These are phyloP conservation scores for Alternaria panax DNA, from an alignment of 2,329 filamentous ascomycete genomes.

Conservation along the genomic window DNA sequence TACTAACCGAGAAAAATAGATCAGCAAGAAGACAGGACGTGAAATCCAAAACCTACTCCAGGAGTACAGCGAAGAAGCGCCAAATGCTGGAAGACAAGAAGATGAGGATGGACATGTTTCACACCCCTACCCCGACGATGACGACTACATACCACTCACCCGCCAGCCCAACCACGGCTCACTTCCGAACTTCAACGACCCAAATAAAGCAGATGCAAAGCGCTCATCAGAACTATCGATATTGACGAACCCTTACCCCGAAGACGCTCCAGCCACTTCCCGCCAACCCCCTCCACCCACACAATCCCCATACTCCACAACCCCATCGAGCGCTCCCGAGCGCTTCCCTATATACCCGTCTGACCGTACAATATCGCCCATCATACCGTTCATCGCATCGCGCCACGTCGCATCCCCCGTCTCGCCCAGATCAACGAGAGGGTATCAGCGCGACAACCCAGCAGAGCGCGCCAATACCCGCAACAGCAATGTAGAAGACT, in stretches of 20 bases:
- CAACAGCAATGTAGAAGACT: neutral
- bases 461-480: neutral
- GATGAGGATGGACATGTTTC: neutral
- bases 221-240: neutral
- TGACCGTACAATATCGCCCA: neutral
- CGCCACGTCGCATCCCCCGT: neutral
- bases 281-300: conserved; percentile 7
- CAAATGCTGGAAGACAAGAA: neutral
- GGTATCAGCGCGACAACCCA: neutral
- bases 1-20: neutral
- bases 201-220: neutral
- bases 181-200: neutral
- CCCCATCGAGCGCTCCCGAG: too few relatives aligned
- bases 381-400: neutral
- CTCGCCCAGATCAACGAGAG: neutral
- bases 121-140: conserved; percentile 8
- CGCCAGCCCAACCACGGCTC: neutral
- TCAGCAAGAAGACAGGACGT: neutral
- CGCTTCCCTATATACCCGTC: neutral
- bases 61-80: neutral
- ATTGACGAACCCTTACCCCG: conserved; percentile 2
- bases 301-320: neutral
- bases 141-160: conserved; percentile 4
- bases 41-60: neutral
- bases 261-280: conserved; percentile 3